phyloP scores from a whole-genome alignment of 2,329 filamentous ascomycete species.

The Chaetomium sp. region DNA sequence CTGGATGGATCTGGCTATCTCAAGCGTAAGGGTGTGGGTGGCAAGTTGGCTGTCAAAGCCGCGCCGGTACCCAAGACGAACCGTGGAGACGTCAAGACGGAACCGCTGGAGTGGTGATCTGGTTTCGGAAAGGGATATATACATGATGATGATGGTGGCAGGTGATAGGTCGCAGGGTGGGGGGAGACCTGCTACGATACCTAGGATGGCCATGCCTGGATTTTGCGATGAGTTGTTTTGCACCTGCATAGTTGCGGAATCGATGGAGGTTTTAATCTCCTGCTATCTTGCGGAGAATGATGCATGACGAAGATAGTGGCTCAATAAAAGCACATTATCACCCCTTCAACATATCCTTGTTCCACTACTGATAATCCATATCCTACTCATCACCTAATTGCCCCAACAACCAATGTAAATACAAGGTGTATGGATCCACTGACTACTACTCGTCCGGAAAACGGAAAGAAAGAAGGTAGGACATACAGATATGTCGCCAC shows the following conservation, averaged over 20 bases:
- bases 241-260: too few relatives aligned
- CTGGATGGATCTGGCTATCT: conserved; percentile 82
- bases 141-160: too few relatives aligned
- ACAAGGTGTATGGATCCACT: too few relatives aligned
- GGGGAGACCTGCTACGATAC: conserved; percentile 9
- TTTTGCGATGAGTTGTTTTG: not conserved
- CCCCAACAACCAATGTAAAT: too few relatives aligned
- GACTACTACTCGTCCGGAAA: too few relatives aligned
- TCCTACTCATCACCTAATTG: too few relatives aligned
- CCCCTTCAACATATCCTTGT: too few relatives aligned
- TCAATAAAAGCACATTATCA: not conserved
- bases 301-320: not conserved
- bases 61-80: conserved; percentile 81
- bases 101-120: conserved; percentile 69
- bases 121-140: not conserved
- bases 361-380: too few relatives aligned
- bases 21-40: conserved; percentile 48
- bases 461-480: too few relatives aligned
- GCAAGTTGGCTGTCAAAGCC: conserved; percentile 51
- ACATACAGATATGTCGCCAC: too few relatives aligned
- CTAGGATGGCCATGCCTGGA: conserved; percentile 1
- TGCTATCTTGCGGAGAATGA: conserved; percentile 1
- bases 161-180: not conserved
- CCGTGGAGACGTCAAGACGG: conserved; percentile 71
- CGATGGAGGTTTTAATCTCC: not conserved